Base-by-base conservation (phyloP, 164 flowering plant genomes). In the Tinospora cordifolia region DNA sequence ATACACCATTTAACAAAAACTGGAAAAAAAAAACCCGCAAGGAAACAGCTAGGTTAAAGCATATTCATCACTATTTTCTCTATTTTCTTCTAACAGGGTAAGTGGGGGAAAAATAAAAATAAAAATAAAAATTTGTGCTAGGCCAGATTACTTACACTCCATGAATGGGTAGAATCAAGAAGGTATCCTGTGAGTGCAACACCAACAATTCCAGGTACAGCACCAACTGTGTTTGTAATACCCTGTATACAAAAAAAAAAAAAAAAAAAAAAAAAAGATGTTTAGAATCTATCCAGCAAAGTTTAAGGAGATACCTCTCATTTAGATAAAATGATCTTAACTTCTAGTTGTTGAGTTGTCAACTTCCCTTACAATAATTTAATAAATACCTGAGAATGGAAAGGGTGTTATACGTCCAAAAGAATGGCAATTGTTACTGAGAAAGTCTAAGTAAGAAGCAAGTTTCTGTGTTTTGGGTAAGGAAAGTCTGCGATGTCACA, bases 221-320 rank as follows among this genome's bases (percentile, higher is more conserved):
- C 97, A 46, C 98, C 98, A n/a, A 89, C 92, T 0, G 98, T 93
- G 80, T 91, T 93, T 40, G 98, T 91, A 66, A 93, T 89, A 65
- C 98, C 97, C 98, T 93, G 83, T 25, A 69, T 9, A 27, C 25
- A 51, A 7, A 58, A 39, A 58, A 39, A 58, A 8, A 41, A 12
- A 40, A 12, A 7, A 51, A 7, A 58, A 39, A 58, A 39, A 58
- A 8, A 41, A 12, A 40, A 12, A 7, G n/a, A n/a, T n/a, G n/a
- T 27, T 24, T 51, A 26, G 38, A 41, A 59, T 38, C 11, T 5
- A 15, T 17, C 7, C 57, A 25, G 49, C 12, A 15, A 66, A 66
- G 69, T 66, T 66, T 0, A n/a, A 68, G 4, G 46, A 36, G 30
- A 68, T 54, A 8, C 57, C 6, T 22, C 17, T 9, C 3, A 40